Evolutionary conservation across 331 rosid genomes (phyloP).

Genomic region (Acacia pycnantha): DNA sequence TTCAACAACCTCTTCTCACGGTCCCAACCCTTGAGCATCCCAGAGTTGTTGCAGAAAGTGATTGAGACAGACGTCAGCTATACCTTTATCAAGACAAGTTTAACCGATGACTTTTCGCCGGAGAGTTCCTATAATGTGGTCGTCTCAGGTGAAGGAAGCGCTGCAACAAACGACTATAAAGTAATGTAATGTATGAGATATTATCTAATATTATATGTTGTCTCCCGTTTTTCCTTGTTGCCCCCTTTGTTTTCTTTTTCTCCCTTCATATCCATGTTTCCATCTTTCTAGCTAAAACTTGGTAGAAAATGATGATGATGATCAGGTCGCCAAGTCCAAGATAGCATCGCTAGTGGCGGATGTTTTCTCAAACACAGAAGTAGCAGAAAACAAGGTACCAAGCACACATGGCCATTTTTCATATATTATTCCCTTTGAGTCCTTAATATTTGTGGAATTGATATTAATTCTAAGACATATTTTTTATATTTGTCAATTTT

Average conservation of each 20-base stretch:
- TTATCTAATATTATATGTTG: conserved; percentile 32
- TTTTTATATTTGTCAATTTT: no score
- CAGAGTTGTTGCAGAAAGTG: conserved; percentile 73
- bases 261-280: conserved; percentile 11
- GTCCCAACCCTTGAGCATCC: conserved; percentile 56
- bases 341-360: conserved; percentile 84
- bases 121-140: conserved; percentile 78
- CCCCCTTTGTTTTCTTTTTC: not conserved
- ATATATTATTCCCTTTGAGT: not conserved
- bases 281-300: conserved; percentile 4
- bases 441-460: no score
- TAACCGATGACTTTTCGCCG: conserved; percentile 72
- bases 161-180: conserved; percentile 85
- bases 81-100: conserved; percentile 81
- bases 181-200: conserved; percentile 99
- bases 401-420: not conserved
- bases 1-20: conserved; percentile 71
- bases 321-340: conserved; percentile 73
- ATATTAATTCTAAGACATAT: no score
- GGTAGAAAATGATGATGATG: conserved; percentile 21
- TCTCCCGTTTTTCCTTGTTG: not conserved
- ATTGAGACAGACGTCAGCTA: conserved; percentile 71
- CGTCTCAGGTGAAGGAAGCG: conserved; percentile 68
- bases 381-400: conserved; percentile 90
- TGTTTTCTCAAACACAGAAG: conserved; percentile 86